Evolutionary conservation across 2,329 filamentous ascomycete species (phyloP), one percentile per base, ranked within the genome.

Genomic region (Ilyonectria mors-panacis): DNA sequence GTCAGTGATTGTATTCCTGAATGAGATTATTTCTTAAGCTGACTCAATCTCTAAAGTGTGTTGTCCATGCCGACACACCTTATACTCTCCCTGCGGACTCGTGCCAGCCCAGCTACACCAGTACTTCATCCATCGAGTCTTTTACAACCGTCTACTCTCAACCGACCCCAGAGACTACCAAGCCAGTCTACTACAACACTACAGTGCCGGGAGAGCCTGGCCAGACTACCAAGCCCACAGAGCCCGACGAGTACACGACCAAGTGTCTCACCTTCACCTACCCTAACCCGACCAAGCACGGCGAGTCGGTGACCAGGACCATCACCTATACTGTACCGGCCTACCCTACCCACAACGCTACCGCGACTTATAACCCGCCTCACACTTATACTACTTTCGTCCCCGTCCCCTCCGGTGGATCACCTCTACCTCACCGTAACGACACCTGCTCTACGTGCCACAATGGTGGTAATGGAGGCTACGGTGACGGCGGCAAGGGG

Each of bases 41-140:
- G 51, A 74, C 55, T 63, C 55, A 28, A 45, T 23, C 56, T 37
- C 17, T 35, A 23, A 48, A 80, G 78, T 85, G 84, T 70, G 77
- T 86, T 42, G 83, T 86, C 53, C 84, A 86, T 67, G 81, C 79
- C 37, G 57, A 77, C 71, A 58, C 77, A 30, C 75, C 78, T 53
- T 83, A 81, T 71, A 82, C 80, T 28, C 79, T 85, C 9, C 75
- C 80, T 4, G 65, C 77, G 35, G 72, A 76, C 67, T 57, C 77
- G 28, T 83, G 82, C 76, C 78, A 74, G 10, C 79, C 81, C 21
- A 76, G 67, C 57, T 73, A 68, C 56, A 74, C 70, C n/a, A 69
- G 44, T 50, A 67, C 69, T 21, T 64, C 37, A 19, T 19, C 48
- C 35, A 55, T 59, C 45, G 59, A 63, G 39, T 67, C 70, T 60